A percentile compares a stretch with the other conserved stretches of the same genome.
Conservation (phyloP, 345 rosid genomes). For the Euphorbia pulcherrima region DNA sequence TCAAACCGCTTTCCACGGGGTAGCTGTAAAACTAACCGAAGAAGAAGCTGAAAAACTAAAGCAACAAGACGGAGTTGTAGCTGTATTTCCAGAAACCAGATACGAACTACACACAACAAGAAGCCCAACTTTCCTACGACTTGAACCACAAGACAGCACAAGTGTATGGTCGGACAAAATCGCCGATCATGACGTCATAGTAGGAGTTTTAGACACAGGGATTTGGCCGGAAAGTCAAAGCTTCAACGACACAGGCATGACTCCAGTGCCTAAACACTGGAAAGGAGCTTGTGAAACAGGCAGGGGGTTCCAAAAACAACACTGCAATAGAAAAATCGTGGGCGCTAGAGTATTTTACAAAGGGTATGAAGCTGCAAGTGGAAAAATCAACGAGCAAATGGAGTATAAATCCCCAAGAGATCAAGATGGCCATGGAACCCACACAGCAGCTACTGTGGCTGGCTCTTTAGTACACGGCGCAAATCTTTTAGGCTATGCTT, state of each 20-base stretch:
- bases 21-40: constrained; percentile 23
- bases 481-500: constrained; percentile 26
- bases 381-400: constrained; percentile 21
- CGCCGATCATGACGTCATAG: constrained; percentile 25
- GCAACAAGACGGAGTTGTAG: constrained; percentile 24
- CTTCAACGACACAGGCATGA: constrained; percentile 34
- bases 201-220: constrained; percentile 29
- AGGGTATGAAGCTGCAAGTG: constrained; percentile 26
- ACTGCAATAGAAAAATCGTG: constrained; percentile 27
- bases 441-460: constrained; percentile 30
- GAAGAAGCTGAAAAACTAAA: constrained; percentile 27
- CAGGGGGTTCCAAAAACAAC: constrained; percentile 16
- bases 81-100: constrained; percentile 21
- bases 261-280: constrained; percentile 22
- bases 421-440: constrained; percentile 35
- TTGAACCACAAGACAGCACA: constrained; percentile 21
- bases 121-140: constrained; percentile 27
- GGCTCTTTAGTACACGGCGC: constrained; percentile 25
- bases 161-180: constrained; percentile 18
- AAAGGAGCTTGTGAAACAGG: constrained; percentile 30
- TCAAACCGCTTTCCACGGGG: constrained; percentile 25
- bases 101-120: constrained; percentile 31
- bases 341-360: constrained; percentile 27
- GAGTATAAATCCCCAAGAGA: constrained; percentile 31
- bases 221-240: constrained; percentile 31